Percentiles rank a stretch among this genome's conserved stretches.
Conservation (phyloP, 2,329 filamentous ascomycete species). For the Orbilia quercus region DNA sequence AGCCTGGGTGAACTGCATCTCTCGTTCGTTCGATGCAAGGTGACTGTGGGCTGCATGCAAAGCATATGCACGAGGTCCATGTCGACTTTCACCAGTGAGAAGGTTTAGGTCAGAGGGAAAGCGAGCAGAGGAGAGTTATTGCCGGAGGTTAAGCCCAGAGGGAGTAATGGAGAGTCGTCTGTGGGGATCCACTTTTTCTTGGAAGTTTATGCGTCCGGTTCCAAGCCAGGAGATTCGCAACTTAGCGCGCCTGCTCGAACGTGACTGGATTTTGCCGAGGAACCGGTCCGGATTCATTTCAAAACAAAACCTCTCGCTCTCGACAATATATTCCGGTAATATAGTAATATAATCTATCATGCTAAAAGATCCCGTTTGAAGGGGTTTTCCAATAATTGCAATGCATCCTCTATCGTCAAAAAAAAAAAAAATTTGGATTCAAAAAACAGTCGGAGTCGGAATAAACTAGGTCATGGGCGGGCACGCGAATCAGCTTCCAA, state of each 20-base stretch:
- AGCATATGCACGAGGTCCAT: conserved; percentile 57
- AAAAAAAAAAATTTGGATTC: not conserved
- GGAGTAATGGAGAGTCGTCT: conserved; percentile 37
- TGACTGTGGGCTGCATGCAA: conserved; percentile 57
- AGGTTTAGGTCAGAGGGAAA: conserved; percentile 53
- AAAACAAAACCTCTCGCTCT: conserved; percentile 26
- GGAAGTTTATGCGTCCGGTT: conserved; percentile 53
- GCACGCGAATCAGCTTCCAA: conserved; percentile 45
- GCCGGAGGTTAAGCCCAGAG: conserved; percentile 45
- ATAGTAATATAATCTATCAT: too few relatives aligned
- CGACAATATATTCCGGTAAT: too few relatives aligned
- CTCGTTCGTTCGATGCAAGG: conserved; percentile 57
- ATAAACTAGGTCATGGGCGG: conserved; percentile 50
- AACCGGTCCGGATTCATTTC: not conserved
- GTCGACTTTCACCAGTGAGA: conserved; percentile 55
- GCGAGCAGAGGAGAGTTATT: conserved; percentile 37
- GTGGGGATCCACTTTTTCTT: conserved; percentile 54
- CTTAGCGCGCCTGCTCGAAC: conserved; percentile 57
- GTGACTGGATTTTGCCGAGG: conserved; percentile 52
- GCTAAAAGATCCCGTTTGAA: too few relatives aligned
- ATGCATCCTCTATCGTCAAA: conserved; percentile 36
- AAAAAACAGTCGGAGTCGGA: conserved; percentile 21
- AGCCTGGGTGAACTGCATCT: conserved; percentile 55
- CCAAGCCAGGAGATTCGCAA: conserved; percentile 56
- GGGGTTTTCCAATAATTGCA: conserved; percentile 33